These are phyloP conservation scores for Suillus discolor DNA, from an alignment of 768 basidiomycete species.

Conservation along the genomic window DNA sequence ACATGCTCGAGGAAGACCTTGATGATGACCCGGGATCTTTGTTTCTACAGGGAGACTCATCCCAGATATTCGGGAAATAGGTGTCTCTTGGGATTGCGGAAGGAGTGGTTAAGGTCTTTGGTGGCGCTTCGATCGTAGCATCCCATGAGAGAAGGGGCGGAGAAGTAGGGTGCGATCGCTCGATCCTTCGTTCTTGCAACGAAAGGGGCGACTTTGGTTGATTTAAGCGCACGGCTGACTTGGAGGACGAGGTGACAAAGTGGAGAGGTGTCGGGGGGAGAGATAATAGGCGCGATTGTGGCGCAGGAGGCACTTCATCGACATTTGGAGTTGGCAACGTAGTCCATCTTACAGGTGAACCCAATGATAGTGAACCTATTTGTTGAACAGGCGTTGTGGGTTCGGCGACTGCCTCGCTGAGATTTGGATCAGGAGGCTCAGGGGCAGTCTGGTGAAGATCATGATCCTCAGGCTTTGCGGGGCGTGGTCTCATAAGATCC, in stretches of 20 bases:
- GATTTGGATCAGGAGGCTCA: slow-evolving; percentile 18
- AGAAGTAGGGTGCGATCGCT: slow-evolving; percentile 51
- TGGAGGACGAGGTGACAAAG: slow-evolving; percentile 21
- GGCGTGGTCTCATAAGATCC: slow-evolving; percentile 70
- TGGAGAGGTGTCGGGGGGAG: slow-evolving; percentile 45
- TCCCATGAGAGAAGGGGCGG: slow-evolving; percentile 80
- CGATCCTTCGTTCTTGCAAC: slow-evolving; percentile 13
- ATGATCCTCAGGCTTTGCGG: slow-evolving; percentile 18
- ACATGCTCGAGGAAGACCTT: slow-evolving; percentile 38
- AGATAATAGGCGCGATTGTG: slow-evolving; percentile 49
- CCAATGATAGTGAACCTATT: slow-evolving; percentile 30
- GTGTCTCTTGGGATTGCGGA: slow-evolving; percentile 72
- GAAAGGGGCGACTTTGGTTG: slow-evolving; percentile 25
- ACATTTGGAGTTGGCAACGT: slow-evolving; percentile 64
- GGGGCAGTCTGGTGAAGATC: slow-evolving; percentile 6
- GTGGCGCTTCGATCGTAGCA: slow-evolving; percentile 78
- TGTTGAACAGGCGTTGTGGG: slow-evolving; percentile 43
- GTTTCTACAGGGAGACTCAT: slow-evolving; percentile 51
- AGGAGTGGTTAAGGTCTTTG: slow-evolving; percentile 53
- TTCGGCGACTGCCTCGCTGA: slow-evolving; percentile 23
- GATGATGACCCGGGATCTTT: slow-evolving; percentile 41
- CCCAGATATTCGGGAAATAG: slow-evolving; percentile 89
- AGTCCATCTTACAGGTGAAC: slow-evolving; percentile 44
- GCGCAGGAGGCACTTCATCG: slow-evolving; percentile 64
- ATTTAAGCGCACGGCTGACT: slow-evolving; percentile 23